Conservation (phyloP, 495 filamentous ascomycete species). For the Amniculicola lignicola region DNA sequence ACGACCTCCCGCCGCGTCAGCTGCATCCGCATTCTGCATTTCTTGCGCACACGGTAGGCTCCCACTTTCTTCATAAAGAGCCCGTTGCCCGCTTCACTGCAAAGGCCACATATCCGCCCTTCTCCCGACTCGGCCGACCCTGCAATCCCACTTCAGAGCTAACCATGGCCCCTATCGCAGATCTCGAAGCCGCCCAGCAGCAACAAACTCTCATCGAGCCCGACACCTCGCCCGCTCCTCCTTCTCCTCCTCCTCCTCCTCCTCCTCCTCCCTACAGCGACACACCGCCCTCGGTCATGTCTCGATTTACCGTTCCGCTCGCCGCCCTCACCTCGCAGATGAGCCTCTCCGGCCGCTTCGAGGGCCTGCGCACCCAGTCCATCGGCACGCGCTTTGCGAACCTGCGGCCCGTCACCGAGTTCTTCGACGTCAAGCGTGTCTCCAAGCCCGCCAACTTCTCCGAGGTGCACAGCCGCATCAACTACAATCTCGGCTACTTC, state of each 20-base stretch:
- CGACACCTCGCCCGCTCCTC: not conserved
- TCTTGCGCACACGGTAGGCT: slow-evolving; percentile 17
- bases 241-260: not conserved
- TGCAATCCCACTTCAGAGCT: slow-evolving; percentile 6
- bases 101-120: slow-evolving; percentile 13
- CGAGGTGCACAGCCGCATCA: slow-evolving; percentile 89
- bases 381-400: slow-evolving; percentile 83
- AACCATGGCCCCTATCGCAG: slow-evolving; percentile 24
- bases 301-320: slow-evolving; percentile 84
- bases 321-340: slow-evolving; percentile 87
- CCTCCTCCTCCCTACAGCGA: not conserved
- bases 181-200: slow-evolving; percentile 27
- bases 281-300: slow-evolving; percentile 53
- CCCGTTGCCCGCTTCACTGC: not conserved
- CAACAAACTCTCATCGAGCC: slow-evolving; percentile 14
- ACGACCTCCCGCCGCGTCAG: slow-evolving; percentile 20
- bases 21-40: not conserved
- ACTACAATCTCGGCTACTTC: slow-evolving; percentile 96
- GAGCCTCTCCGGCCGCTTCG: slow-evolving; percentile 74
- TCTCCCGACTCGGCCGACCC: not conserved
- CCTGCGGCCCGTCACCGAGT: slow-evolving; percentile 85
- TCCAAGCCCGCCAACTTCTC: slow-evolving; percentile 89
- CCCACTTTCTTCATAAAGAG: slow-evolving; percentile 7
- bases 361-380: slow-evolving; percentile 71
- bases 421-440: slow-evolving; percentile 90